These are phyloP conservation scores for Barnettozyma botsteinii DNA, from an alignment of 805 yeast genomes.

Conservation along the genomic window DNA sequence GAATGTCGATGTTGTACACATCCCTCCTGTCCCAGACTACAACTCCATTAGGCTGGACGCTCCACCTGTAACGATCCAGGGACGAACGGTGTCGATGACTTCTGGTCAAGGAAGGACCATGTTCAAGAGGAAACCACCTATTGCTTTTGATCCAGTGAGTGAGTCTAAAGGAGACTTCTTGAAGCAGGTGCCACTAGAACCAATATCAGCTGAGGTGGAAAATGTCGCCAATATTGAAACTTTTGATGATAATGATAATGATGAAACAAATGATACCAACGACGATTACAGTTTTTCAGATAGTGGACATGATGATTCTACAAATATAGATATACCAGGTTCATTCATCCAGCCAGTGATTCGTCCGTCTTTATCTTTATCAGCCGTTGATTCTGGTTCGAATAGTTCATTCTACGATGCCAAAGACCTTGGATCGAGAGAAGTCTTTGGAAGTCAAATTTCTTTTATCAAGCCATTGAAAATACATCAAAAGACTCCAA, in stretches of 20 bases:
- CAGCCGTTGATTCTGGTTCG: not conserved
- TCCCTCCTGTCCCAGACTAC: slow-evolving; percentile 27
- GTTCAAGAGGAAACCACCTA: slow-evolving; percentile 12
- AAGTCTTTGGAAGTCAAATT: not conserved
- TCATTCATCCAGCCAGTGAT: not conserved
- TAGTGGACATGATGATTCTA: not conserved
- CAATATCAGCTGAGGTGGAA: too few relatives aligned
- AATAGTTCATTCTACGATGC: slow-evolving; percentile 7
- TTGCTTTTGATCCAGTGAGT: not conserved
- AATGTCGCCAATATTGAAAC: not conserved
- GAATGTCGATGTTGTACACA: slow-evolving; percentile 7
- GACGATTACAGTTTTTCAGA: not conserved
- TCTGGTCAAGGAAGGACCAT: not conserved
- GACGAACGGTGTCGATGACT: slow-evolving; percentile 20
- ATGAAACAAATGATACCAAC: too few relatives aligned
- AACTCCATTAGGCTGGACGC: slow-evolving; percentile 17
- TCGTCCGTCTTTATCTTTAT: not conserved
- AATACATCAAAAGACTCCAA: slow-evolving; percentile 19
- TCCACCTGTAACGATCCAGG: slow-evolving; percentile 26
- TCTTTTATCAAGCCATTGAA: slow-evolving; percentile 18
- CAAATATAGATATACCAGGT: not conserved
- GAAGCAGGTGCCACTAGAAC: too few relatives aligned
- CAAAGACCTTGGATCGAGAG: slow-evolving; percentile 1
- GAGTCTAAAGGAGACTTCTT: too few relatives aligned
- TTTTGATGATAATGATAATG: not conserved